Conservation (phyloP, 2,329 filamentous ascomycete genomes). For the Incumbomyces lentus region DNA sequence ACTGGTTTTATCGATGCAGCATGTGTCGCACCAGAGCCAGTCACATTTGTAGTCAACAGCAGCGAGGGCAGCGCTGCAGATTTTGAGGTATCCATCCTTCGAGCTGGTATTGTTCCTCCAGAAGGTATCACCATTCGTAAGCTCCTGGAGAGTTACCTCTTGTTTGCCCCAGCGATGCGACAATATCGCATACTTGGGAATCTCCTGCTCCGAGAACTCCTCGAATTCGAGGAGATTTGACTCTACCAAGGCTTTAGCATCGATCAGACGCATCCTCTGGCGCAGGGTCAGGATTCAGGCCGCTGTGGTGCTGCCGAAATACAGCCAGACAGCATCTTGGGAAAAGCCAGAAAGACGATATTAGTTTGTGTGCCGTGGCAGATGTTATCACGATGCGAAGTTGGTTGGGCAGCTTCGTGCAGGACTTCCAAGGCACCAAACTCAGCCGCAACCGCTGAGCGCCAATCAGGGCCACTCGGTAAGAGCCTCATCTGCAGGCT, state of each 20-base stretch:
- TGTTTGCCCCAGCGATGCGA: conserved; percentile 26
- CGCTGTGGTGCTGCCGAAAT: no score
- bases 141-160: conserved; percentile 9
- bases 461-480: no score
- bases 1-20: conserved; percentile 18
- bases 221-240: background rate
- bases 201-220: conserved; percentile 1
- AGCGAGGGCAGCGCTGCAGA: background rate
- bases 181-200: conserved; percentile 24
- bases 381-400: no score
- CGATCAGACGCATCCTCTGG: conserved; percentile 2
- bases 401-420: no score
- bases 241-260: background rate
- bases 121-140: background rate
- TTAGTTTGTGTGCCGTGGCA: no score
- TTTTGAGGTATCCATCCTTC: conserved; percentile 8
- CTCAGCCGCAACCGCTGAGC: no score
- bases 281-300: no score
- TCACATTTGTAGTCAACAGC: conserved; percentile 4
- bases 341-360: no score
- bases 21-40: conserved; percentile 21
- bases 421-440: no score
- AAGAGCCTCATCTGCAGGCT: no score
- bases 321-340: no score
- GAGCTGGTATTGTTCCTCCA: background rate